A percentile compares a stretch with the other conserved stretches of the same genome.
Evolutionary conservation across 208 protist genomes (phyloP).

Genomic region (Strigomonas culicis): DNA sequence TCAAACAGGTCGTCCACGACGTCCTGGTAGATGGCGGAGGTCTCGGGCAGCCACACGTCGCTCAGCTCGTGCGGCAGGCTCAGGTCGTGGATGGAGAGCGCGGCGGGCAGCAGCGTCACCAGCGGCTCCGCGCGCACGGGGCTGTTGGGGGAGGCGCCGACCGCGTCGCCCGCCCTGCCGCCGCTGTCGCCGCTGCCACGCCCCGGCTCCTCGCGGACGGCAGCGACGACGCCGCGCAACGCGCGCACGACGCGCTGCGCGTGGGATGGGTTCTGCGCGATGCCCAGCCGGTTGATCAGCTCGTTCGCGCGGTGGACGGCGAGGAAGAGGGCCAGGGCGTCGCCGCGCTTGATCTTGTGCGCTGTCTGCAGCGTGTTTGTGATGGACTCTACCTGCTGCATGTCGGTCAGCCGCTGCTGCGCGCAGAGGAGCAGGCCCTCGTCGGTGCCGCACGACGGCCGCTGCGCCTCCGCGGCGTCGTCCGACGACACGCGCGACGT

Average conservation of each 20-base stretch:
- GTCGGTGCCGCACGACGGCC: slow-evolving; percentile 15
- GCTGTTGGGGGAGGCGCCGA: not conserved
- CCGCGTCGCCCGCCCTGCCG: not conserved
- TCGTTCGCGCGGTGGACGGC: slow-evolving; percentile 68
- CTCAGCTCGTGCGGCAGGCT: slow-evolving; percentile 40
- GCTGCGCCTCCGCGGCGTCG: not conserved
- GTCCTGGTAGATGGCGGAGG: slow-evolving; percentile 32
- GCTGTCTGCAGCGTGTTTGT: slow-evolving; percentile 17
- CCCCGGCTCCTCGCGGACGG: not conserved
- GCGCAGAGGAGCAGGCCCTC: slow-evolving; percentile 27
- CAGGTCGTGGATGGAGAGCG: slow-evolving; percentile 20
- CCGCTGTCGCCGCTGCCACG: not conserved
- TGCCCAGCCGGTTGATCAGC: slow-evolving; percentile 35
- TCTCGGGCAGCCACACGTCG: slow-evolving; percentile 36
- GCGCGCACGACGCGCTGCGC: slow-evolving; percentile 19
- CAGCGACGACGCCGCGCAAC: slow-evolving; percentile 16
- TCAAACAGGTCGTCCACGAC: slow-evolving; percentile 35
- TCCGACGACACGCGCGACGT: not conserved
- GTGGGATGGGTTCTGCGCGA: slow-evolving; percentile 27
- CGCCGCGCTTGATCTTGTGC: slow-evolving; percentile 25
- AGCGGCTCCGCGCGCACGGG: not conserved
- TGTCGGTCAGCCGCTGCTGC: slow-evolving; percentile 40
- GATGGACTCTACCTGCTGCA: slow-evolving; percentile 41
- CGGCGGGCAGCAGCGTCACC: slow-evolving; percentile 17
- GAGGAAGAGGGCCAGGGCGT: slow-evolving; percentile 40